Conservation (phyloP, 306 rosid genomes). For the Glycyrrhiza uralensis region DNA sequence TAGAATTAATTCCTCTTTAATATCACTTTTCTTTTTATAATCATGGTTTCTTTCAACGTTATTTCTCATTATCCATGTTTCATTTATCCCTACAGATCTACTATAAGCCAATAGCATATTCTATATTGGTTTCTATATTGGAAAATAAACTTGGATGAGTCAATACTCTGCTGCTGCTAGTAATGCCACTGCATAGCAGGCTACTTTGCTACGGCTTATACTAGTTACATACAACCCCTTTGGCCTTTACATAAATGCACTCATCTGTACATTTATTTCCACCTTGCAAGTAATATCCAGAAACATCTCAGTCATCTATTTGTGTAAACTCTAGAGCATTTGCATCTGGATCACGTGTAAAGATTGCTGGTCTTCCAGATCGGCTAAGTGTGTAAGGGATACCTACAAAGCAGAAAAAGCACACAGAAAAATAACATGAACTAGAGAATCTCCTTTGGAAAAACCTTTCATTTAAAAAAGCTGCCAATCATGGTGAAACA, state of each 20-base stretch:
- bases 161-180: not conserved
- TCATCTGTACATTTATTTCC: conserved; percentile 22
- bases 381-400: conserved; percentile 86
- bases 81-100: not conserved
- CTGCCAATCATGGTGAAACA: not conserved
- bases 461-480: not conserved
- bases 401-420: conserved; percentile 44
- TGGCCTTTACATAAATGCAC: conserved; percentile 10
- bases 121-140: not conserved
- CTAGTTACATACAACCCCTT: not conserved
- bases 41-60: not conserved
- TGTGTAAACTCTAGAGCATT: conserved; percentile 93
- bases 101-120: conserved; percentile 12
- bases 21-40: not conserved
- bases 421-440: not conserved
- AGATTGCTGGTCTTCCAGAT: conserved; percentile 97
- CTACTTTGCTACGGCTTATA: not conserved
- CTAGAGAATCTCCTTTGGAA: not conserved
- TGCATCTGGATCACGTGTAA: conserved; percentile 86
- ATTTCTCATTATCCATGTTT: not conserved
- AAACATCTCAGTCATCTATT: conserved; percentile 53
- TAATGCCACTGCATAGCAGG: conserved; percentile 18
- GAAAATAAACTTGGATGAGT: not conserved
- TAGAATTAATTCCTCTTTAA: too few species aligned
- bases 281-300: conserved; percentile 6